A percentile compares a stretch with the other conserved stretches of the same genome.
These are phyloP conservation scores for Ruellia speciosa DNA, from an alignment of 305 asterid species.

Conservation along the genomic window DNA sequence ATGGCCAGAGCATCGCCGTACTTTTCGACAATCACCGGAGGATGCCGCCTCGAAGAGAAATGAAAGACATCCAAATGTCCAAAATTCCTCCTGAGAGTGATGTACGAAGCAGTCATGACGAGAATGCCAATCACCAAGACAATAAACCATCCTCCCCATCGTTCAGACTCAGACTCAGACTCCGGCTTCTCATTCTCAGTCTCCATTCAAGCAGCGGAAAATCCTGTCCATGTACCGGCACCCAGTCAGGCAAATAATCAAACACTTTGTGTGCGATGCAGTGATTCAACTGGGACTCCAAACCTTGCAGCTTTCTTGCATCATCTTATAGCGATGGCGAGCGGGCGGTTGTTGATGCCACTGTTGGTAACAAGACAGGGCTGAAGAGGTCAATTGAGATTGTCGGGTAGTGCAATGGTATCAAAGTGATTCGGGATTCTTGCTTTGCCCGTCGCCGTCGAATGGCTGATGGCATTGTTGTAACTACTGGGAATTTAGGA, in stretches of 20 bases:
- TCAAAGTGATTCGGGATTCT: too few relatives aligned
- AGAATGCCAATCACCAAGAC: constrained; percentile 29
- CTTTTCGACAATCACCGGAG: constrained; percentile 22
- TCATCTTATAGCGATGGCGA: neutral
- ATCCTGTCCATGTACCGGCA: neutral
- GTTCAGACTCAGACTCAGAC: constrained; percentile 16
- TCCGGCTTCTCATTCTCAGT: constrained; percentile 8
- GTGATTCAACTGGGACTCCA: neutral
- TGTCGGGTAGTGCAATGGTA: too few relatives aligned
- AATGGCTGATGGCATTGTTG: too few relatives aligned
- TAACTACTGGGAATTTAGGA: too few relatives aligned
- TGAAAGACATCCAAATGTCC: constrained; percentile 18
- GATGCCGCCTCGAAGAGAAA: constrained; percentile 19
- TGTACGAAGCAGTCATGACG: constrained; percentile 35
- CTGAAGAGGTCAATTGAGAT: too few relatives aligned
- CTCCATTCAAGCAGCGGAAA: constrained; percentile 17
- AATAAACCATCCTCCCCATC: constrained; percentile 28
- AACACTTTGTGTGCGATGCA: neutral
- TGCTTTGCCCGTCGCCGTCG: too few relatives aligned
- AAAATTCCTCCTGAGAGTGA: constrained; percentile 33
- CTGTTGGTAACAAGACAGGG: neutral
- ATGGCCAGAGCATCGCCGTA: constrained; percentile 41
- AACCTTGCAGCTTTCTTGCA: neutral
- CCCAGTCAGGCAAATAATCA: neutral
- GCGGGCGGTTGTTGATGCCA: neutral